Evolutionary conservation across 768 basidiomycete genomes (phyloP).

Genomic region (Mycena galopus): DNA sequence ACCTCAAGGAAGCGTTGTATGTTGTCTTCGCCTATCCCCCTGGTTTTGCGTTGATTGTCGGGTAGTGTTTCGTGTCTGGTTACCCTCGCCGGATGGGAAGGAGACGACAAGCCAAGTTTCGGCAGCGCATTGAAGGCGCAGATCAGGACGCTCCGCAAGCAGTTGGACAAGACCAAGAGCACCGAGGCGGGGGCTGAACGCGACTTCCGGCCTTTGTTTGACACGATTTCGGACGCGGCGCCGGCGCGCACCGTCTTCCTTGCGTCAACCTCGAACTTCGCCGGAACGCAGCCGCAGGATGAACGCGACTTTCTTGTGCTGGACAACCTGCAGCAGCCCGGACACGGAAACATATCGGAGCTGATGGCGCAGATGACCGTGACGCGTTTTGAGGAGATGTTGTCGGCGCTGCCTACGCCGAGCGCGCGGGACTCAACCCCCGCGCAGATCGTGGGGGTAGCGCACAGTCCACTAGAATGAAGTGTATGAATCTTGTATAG

Average conservation of each 20-base stretch:
- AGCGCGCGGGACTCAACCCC: constrained; percentile 21
- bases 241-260: constrained; percentile 6
- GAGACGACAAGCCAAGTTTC: constrained; percentile 65
- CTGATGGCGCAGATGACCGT: background rate
- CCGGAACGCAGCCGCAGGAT: background rate
- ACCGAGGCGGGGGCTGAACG: constrained; percentile 1
- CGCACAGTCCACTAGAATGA: background rate
- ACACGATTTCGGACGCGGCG: constrained; percentile 6
- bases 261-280: background rate
- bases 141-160: constrained; percentile 73
- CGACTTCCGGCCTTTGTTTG: constrained; percentile 31
- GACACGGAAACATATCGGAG: background rate
- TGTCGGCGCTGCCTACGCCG: background rate
- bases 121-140: constrained; percentile 63
- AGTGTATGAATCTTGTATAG: background rate
- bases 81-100: constrained; percentile 66
- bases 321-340: constrained; percentile 22
- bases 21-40: constrained; percentile 43
- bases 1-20: constrained; percentile 91
- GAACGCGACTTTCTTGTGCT: constrained; percentile 32
- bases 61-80: constrained; percentile 81
- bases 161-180: constrained; percentile 63
- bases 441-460: background rate
- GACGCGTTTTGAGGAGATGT: background rate
- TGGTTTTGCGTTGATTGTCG: constrained; percentile 2